Percentiles rank a stretch among this genome's conserved stretches.
These are phyloP conservation scores for Fomitopsis palustris DNA, from an alignment of 1,284 basidiomycete species.

Conservation along the genomic window DNA sequence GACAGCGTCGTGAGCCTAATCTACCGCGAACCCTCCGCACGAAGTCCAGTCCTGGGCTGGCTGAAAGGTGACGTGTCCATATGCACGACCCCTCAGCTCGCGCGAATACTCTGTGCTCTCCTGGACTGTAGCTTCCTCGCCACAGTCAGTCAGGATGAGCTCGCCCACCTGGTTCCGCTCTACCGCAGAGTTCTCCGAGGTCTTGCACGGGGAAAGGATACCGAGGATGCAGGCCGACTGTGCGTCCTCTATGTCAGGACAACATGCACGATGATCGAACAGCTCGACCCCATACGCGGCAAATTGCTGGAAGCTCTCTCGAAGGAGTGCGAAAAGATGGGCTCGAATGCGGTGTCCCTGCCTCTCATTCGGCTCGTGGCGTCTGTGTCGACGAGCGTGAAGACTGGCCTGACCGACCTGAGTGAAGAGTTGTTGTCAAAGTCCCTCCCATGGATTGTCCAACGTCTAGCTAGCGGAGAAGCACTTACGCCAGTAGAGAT, in stretches of 20 bases:
- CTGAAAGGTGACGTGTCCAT: constrained; percentile 22
- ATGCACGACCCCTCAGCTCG: constrained; percentile 26
- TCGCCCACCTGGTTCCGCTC: constrained; percentile 7
- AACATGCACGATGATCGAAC: background rate
- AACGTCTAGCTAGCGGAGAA: background rate
- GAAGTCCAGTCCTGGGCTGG: constrained; percentile 25
- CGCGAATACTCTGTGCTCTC: constrained; percentile 12
- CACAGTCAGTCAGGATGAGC: background rate
- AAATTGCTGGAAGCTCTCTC: background rate
- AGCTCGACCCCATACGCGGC: background rate
- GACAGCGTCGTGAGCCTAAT: constrained; percentile 38
- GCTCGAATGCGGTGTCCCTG: background rate
- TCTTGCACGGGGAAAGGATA: constrained; percentile 5
- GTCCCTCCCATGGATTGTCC: background rate
- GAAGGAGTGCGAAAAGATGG: background rate
- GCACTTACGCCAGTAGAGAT: background rate
- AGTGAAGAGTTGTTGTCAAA: background rate
- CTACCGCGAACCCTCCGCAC: constrained; percentile 32
- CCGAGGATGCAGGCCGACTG: background rate
- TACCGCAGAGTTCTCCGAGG: constrained; percentile 16
- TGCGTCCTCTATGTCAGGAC: background rate
- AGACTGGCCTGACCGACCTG: background rate
- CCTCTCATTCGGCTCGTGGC: background rate
- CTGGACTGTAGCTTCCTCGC: constrained; percentile 12
- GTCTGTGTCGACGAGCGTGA: background rate